A percentile compares a stretch with the other conserved stretches of the same genome.
Evolutionary conservation across 1,139 yeast species (phyloP).

Genomic region (Ashbya aceris): DNA sequence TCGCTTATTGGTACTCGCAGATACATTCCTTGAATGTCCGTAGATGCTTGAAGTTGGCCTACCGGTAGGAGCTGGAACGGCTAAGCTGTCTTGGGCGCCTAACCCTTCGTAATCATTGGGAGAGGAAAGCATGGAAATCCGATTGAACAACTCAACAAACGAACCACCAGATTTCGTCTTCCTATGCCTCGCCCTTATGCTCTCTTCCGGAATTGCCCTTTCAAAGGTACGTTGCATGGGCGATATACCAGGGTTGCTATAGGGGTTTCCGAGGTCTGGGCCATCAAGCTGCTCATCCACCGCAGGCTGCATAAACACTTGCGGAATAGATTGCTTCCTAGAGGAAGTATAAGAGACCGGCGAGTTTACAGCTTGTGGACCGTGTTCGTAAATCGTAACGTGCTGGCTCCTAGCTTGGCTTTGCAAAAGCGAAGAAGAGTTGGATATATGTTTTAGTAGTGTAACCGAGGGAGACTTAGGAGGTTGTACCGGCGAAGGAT

Average conservation of each 20-base stretch:
- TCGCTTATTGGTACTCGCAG: slow-evolving; percentile 9
- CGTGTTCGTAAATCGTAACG: slow-evolving; percentile 18
- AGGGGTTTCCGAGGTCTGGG: slow-evolving; percentile 9
- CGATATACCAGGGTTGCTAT: not conserved
- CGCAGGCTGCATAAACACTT: not conserved
- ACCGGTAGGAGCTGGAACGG: slow-evolving; percentile 1
- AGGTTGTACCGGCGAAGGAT: slow-evolving; percentile 38
- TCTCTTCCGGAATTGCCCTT: not conserved
- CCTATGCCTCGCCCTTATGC: slow-evolving; percentile 13
- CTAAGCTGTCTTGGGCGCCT: not conserved
- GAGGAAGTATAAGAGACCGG: not conserved
- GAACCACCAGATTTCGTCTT: slow-evolving; percentile 27
- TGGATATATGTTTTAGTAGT: slow-evolving; percentile 1
- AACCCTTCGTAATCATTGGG: slow-evolving; percentile 4
- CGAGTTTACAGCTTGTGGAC: not conserved
- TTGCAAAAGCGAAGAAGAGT: slow-evolving; percentile 1
- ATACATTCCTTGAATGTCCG: slow-evolving; percentile 17
- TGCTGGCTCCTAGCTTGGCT: slow-evolving; percentile 15
- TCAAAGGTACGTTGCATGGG: not conserved
- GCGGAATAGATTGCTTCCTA: slow-evolving; percentile 5
- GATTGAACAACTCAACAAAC: slow-evolving; percentile 26
- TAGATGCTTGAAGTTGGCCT: slow-evolving; percentile 26
- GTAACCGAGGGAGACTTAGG: slow-evolving; percentile 25
- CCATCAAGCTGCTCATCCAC: slow-evolving; percentile 7
- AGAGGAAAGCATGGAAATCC: slow-evolving; percentile 23